Evolutionary conservation across 2,329 filamentous ascomycete species (phyloP).

Genomic region (Chrysoporthe cubensis): DNA sequence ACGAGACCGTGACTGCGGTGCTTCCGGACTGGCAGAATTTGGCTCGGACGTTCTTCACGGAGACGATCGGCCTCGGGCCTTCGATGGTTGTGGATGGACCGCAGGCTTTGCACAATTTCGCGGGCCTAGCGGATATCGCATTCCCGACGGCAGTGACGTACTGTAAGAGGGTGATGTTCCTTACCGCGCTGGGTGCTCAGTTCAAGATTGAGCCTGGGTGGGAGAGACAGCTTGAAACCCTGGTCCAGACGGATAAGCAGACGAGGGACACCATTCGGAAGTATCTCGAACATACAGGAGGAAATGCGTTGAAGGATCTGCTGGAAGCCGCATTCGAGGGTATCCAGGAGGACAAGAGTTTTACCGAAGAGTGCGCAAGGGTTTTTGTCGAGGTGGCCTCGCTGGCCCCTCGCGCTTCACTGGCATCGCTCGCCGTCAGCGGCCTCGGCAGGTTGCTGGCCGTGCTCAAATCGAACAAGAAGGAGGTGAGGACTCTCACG

Average conservation of each 20-base stretch:
- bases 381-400: slow-evolving; percentile 59
- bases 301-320: slow-evolving; percentile 46
- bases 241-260: slow-evolving; percentile 70
- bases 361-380: slow-evolving; percentile 52
- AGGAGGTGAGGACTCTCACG: slow-evolving; percentile 66
- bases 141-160: slow-evolving; percentile 74
- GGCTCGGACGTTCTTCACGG: slow-evolving; percentile 53
- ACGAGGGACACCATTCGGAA: slow-evolving; percentile 62
- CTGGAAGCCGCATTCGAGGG: slow-evolving; percentile 62
- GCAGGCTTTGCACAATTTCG: slow-evolving; percentile 51
- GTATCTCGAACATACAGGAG: slow-evolving; percentile 52
- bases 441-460: slow-evolving; percentile 58
- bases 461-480: slow-evolving; percentile 72
- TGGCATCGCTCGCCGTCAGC: slow-evolving; percentile 50
- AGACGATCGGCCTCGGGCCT: slow-evolving; percentile 37
- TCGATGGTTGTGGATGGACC: slow-evolving; percentile 44
- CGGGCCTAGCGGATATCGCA: slow-evolving; percentile 52
- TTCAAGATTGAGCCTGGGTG: slow-evolving; percentile 76
- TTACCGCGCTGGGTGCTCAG: slow-evolving; percentile 50
- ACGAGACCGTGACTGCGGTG: slow-evolving; percentile 42
- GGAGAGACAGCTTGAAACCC: slow-evolving; percentile 77
- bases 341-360: slow-evolving; percentile 50
- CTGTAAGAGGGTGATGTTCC: slow-evolving; percentile 58
- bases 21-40: slow-evolving; percentile 58
- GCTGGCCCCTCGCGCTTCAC: slow-evolving; percentile 42